phyloP scores from a whole-genome alignment of 2,329 filamentous ascomycete genomes.

The Colletotrichum horii region DNA sequence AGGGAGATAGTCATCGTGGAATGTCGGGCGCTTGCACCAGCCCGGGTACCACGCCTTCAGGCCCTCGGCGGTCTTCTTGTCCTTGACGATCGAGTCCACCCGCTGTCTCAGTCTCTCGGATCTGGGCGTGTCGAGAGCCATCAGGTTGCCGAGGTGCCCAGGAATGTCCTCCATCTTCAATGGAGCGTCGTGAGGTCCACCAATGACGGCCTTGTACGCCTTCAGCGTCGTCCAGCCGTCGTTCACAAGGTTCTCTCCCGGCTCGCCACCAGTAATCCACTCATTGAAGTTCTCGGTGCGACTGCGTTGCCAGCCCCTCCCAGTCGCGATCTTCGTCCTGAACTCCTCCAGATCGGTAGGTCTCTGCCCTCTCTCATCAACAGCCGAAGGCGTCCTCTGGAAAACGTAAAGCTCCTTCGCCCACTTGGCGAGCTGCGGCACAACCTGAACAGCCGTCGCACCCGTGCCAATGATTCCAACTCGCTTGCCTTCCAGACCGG shows the following conservation, averaged over 20 bases:
- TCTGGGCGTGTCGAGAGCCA: slow-evolving; percentile 45
- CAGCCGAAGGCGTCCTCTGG: slow-evolving; percentile 56
- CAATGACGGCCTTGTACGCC: slow-evolving; percentile 42
- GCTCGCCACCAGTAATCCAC: slow-evolving; percentile 35
- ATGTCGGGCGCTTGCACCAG: slow-evolving; percentile 69
- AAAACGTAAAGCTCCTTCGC: slow-evolving; percentile 59
- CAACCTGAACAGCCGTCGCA: slow-evolving; percentile 50
- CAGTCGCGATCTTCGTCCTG: slow-evolving; percentile 34
- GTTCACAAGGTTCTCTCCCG: slow-evolving; percentile 45
- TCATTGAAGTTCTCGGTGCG: slow-evolving; percentile 50
- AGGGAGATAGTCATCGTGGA: slow-evolving; percentile 64
- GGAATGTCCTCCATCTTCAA: slow-evolving; percentile 24
- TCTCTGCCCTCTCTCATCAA: slow-evolving; percentile 42
- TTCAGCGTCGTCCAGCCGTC: slow-evolving; percentile 53
- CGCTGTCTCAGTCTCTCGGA: slow-evolving; percentile 51
- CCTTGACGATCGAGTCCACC: slow-evolving; percentile 56
- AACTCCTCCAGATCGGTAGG: slow-evolving; percentile 48
- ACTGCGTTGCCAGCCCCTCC: slow-evolving; percentile 54
- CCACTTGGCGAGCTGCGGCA: slow-evolving; percentile 50
- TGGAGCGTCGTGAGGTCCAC: slow-evolving; percentile 25
- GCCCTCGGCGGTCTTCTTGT: slow-evolving; percentile 52
- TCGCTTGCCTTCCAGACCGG: slow-evolving; percentile 49
- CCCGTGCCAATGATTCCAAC: slow-evolving; percentile 58
- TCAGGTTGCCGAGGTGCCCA: slow-evolving; percentile 38
- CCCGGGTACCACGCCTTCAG: slow-evolving; percentile 65